Evolutionary conservation across 805 yeast species (phyloP), one percentile per base, ranked within the genome.

Genomic region (Komagataella kurtzmanii): DNA sequence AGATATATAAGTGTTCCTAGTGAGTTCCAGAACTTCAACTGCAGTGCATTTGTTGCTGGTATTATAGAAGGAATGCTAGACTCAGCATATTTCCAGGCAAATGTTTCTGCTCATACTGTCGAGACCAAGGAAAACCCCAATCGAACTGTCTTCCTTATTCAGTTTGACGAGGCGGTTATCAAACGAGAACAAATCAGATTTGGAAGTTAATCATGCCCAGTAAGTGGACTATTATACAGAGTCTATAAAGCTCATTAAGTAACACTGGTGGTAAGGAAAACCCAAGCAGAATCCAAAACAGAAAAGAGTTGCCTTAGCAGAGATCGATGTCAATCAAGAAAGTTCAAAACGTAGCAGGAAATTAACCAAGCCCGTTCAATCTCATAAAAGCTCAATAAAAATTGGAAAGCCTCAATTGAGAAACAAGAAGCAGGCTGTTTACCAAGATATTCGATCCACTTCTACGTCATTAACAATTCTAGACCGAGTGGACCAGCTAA

Each of bases 11-110:
- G 86, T 30, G 82, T 85, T 3, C 96, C 96, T 2, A 79, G 77
- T 57, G 95, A 88, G 56, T 80, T 83, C 61, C 81, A 85, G 8
- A 81, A 81, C 55, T 72, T 88, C 59, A 86, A 85, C 61, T 85
- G 93, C 60, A 81, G 84, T 14, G 90, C 96, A 0, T 86, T 85
- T 61, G 78, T 83, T 1, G 96, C 95, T 0, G 96, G 96, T 0
- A 75, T 88, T 14, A 74, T 88, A 45, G 96, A 88, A 63, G 95
- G 95, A 0, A 81, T 88, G 1, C 68, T 88, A 53, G 93, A 85
- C 59, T 72, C 84, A 3, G 72, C 87, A 1, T 81, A 80, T 55
- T 87, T 87, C 61, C 80, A 75, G 51, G 89, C 91, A 12, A 72
- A 69, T 48, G 96, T 88, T 6, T 78, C 85, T n/a, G 96, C 96